Evolutionary conservation across 257 asterid species (phyloP), one percentile per base, ranked within the genome.

Genomic region (Solanum dulcamara): DNA sequence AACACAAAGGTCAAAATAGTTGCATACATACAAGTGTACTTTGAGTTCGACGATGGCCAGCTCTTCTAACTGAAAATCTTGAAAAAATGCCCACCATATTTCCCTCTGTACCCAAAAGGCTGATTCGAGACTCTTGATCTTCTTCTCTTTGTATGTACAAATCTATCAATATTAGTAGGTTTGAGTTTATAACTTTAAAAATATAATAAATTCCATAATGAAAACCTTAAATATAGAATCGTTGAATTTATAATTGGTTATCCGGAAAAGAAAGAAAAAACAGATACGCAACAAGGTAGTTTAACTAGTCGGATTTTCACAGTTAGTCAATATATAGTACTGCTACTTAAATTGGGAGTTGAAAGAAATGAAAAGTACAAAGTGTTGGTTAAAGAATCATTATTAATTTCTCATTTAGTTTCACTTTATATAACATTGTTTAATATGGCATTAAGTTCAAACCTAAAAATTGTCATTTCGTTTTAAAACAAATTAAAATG

Each of bases 11-110:
- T 22, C 6, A 22, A 51, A 2, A 17, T 20, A 12, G 5, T 12
- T 51, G 12, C n/a, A n/a, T 57, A 24, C 68, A 24, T 60, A 66
- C 79, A 35, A 33, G 79, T 68, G 95, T 93, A 89, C 96, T 95
- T 90, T 93, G 98, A 64, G 98, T 42, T 53, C 97, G 96, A 38
- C 97, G 97, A 90, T 93, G 98, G 37, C 86, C 84, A 64, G 86
- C 85, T 90, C 84, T 91, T 37, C 88, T 88, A 59, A 87, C 89
- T 35, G 96, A 92, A 90, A 95, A 93, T 85, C 96, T 93, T 1
- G 98, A 93, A 90, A 95, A 95, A 86, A 92, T 86, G 28, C 98
- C 98, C 74, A 95, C 97, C 98, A 93, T 93, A 26, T 55, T 90
- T 68, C 28, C 48, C 46, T 35, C 60, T 20, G 1, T 18, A 13